Evolutionary conservation across 129 eudicot species (phyloP), one percentile per base, ranked within the genome.

Genomic region (Glebionis coronaria): DNA sequence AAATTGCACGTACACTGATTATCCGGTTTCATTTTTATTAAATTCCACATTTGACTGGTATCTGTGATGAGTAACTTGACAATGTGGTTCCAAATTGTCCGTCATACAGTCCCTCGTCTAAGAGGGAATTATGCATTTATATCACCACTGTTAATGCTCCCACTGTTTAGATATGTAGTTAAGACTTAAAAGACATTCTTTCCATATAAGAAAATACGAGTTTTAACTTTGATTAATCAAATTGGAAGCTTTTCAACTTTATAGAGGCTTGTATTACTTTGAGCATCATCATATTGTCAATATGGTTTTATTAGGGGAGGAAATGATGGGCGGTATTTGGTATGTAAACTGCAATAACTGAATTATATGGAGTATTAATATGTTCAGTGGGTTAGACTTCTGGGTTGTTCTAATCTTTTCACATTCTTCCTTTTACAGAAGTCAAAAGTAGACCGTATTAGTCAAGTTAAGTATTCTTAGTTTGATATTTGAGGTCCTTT

Each of bases 391-490:
- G 9, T 35, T 35, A 35, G 9, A 35, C 42, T 35, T 35, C 42
- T 49, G 54, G 54, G 18, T 49, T 49, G 4, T 14, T 49, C 54
- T 49, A 6, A 16, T 35, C 42, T 35, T 35, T 9, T 35, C 42
- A 35, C 10, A 35, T 27, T 57, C 20, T 11, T 46, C 58, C 12
- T 31, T 4, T 9, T 15, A 65, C 28, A 15, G 25, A 65, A 49
- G 70, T 13, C 57, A 65, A 35, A 65, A 65, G 59, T 28, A 66
- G 71, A 71, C 40, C 18, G 3, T 60, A 8, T 52, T 11, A 15
- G n/a, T 71, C 14, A 44, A 47, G 35, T 6, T 16, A 9, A 25
- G 50, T 15, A n/a, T 25, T 73, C 44, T 31, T 61, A 12, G 25
- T 42, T 61, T 71, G 10, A 35, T 46, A 14, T 50, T 1, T 47